Evolutionary conservation across 2,329 filamentous ascomycete species (phyloP).

Genomic region (Colletotrichum sansevieriae): DNA sequence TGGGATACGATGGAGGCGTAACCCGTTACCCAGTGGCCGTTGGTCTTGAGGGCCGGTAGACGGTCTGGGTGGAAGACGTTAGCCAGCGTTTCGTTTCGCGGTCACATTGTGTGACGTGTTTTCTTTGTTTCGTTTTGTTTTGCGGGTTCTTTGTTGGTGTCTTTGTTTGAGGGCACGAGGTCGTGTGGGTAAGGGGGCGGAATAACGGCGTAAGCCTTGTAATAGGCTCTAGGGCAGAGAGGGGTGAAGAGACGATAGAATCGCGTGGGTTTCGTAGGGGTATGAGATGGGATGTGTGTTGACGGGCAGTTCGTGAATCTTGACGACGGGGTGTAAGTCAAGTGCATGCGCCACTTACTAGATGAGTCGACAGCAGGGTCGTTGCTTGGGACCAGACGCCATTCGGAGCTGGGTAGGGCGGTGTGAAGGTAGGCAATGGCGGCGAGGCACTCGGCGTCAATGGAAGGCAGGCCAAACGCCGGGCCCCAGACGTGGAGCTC

Average conservation of each 20-base stretch:
- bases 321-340: slow-evolving; percentile 29
- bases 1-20: slow-evolving; percentile 73
- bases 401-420: slow-evolving; percentile 69
- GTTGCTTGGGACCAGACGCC: slow-evolving; percentile 80
- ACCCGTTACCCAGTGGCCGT: slow-evolving; percentile 68
- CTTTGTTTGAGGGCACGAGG: slow-evolving; percentile 1
- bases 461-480: slow-evolving; percentile 88
- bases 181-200: slow-evolving; percentile 23
- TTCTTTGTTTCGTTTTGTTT: slow-evolving; percentile 24
- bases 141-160: slow-evolving; percentile 40
- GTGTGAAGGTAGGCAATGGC: slow-evolving; percentile 81
- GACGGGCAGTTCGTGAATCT: slow-evolving; percentile 7
- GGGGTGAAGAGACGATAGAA: slow-evolving; percentile 6
- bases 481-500: slow-evolving; percentile 92
- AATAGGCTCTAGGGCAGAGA: neutral
- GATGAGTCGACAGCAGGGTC: slow-evolving; percentile 79
- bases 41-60: slow-evolving; percentile 67
- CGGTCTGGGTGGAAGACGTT: slow-evolving; percentile 55
- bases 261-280: slow-evolving; percentile 44
- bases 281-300: slow-evolving; percentile 35
- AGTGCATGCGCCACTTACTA: slow-evolving; percentile 63
- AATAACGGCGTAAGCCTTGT: slow-evolving; percentile 44
- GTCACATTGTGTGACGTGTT: slow-evolving; percentile 9
- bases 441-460: slow-evolving; percentile 92
- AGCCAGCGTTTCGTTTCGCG: slow-evolving; percentile 1